phyloP scores from a whole-genome alignment of 495 filamentous ascomycete species.

The Aspergillus diversus region DNA sequence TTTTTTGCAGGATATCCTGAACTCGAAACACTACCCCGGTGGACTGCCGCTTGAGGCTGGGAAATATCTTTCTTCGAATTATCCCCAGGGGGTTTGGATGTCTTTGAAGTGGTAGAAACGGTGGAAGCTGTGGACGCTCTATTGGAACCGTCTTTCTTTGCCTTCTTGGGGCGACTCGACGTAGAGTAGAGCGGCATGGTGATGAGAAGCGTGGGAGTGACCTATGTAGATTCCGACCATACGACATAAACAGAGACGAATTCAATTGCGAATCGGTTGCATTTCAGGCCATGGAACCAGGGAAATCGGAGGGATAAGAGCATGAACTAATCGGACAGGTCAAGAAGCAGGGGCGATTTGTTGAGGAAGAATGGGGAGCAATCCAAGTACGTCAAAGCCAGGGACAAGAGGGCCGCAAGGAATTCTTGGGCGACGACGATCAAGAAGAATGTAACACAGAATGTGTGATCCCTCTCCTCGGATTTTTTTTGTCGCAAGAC shows the following conservation, averaged over 20 bases:
- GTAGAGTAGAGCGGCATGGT: constrained; percentile 39
- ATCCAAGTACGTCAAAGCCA: constrained; percentile 29
- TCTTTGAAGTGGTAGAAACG: constrained; percentile 31
- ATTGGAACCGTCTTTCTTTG: constrained; percentile 38
- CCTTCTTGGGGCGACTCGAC: constrained; percentile 34
- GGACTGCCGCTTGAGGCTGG: constrained; percentile 16
- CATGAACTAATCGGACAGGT: constrained; percentile 23
- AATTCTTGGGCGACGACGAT: constrained; percentile 13
- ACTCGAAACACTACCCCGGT: constrained; percentile 25
- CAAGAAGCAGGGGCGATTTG: constrained; percentile 6
- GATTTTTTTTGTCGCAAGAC: constrained; percentile 1
- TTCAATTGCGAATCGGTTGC: neutral
- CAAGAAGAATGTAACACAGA: constrained; percentile 29
- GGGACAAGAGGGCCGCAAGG: constrained; percentile 12
- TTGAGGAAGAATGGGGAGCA: constrained; percentile 10
- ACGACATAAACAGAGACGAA: neutral
- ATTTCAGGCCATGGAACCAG: constrained; percentile 20
- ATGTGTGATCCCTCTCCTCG: constrained; percentile 15
- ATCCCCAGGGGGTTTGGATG: constrained; percentile 28
- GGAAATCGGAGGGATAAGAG: constrained; percentile 15
- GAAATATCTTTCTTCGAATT: constrained; percentile 25
- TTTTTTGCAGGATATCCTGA: constrained; percentile 17
- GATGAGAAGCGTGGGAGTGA: constrained; percentile 10
- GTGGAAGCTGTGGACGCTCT: constrained; percentile 33
- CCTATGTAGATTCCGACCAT: constrained; percentile 13